Base-by-base conservation (phyloP, 1,139 yeast species). In the Suhomyces ambrosiae region DNA sequence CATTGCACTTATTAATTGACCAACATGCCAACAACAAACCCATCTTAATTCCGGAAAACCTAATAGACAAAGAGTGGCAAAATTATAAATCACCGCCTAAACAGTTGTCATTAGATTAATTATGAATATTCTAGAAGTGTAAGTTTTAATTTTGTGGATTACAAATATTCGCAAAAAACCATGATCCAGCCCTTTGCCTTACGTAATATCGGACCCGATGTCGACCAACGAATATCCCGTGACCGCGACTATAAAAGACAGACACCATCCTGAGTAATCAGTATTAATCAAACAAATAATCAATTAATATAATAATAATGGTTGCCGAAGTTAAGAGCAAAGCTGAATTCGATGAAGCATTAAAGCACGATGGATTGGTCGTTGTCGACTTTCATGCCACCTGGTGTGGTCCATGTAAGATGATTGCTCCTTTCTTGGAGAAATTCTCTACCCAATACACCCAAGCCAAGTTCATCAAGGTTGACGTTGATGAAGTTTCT, bases 381-480 rank as follows among this genome's bases (percentile, higher is more conserved):
- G 94, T 86, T 25, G 84, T 87, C 45, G 96, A 88, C 62, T 88
- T 86, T 62, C 83, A 76, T 56, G 96, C 96, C 37, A 78, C 84
- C 35, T 88, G 96, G 96, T 88, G 96, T 68, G 95, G 92, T 38
- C 96, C 96, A 29, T 88, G 96, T 69, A 85, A 84, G 63, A 86
- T 86, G 56, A 81, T 88, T 62, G 79, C 90, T 23, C 96, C 96
- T 42, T 63, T 80, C 49, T 66, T 87, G 52, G 87, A 84, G 48
- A 80, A 84, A 61, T 76, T 85, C 47, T 49, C 73, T 26, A 50
- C 50, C 13, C 70, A 70, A 52, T 66, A 66, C 62, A 35, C 63
- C 23, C 63, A 70, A 33, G 90, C 83, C 50, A 76, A 73, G 52
- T 88, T 89, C 76, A 73, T 79, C 75, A 87, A 88, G 74, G 78